Conservation (phyloP, 225 moss, liverwort and hornwort species). For the Straminergon stramineum region DNA sequence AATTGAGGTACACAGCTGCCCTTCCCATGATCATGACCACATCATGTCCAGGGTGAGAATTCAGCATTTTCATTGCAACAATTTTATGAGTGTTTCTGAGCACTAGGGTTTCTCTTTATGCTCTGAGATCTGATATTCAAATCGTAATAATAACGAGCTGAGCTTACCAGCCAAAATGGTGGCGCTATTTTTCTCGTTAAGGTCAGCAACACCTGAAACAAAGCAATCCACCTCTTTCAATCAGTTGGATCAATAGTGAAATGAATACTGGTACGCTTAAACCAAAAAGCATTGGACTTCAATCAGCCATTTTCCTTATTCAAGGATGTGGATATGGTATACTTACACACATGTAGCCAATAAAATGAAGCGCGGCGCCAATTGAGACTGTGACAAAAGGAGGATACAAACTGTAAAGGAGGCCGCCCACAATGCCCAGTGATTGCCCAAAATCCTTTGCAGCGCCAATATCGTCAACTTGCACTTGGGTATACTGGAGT, state of each 20-base stretch:
- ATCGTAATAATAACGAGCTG: neutral
- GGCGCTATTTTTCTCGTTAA: conserved; percentile 40
- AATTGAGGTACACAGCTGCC: conserved; percentile 66
- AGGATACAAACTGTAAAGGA: conserved; percentile 64
- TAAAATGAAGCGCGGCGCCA: conserved; percentile 59
- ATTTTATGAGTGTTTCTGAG: neutral
- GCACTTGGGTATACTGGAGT: conserved; percentile 61
- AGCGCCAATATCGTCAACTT: conserved; percentile 74
- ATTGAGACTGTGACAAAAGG: conserved; percentile 68
- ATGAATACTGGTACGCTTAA: neutral
- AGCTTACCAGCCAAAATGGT: conserved; percentile 61
- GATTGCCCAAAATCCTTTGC: conserved; percentile 82
- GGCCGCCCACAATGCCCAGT: conserved; percentile 75
- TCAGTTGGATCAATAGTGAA: neutral
- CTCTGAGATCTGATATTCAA: neutral
- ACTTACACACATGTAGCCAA: conserved; percentile 66
- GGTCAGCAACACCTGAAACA: conserved; percentile 60
- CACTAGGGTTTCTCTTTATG: neutral
- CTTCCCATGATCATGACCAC: conserved; percentile 11
- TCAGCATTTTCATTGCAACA: neutral
- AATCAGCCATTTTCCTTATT: neutral
- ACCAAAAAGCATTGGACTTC: neutral
- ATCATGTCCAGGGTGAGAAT: neutral
- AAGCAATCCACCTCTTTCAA: neutral
- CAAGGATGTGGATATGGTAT: neutral